Base-by-base conservation (phyloP, 805 yeast species). In the Ascoidea rubescens region DNA sequence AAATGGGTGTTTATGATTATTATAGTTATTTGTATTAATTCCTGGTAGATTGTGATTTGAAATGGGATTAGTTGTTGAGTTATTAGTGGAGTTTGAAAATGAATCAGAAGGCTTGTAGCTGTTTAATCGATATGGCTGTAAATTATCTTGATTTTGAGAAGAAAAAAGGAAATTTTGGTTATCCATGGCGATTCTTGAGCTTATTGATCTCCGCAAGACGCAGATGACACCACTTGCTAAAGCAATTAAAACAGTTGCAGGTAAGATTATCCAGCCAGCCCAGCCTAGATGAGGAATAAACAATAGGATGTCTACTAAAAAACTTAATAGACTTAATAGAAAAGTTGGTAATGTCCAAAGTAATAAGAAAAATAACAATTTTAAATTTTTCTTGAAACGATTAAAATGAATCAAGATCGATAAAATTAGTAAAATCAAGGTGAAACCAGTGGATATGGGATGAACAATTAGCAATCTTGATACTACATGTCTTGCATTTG, bases 181-280 rank as follows among this genome's bases (percentile, higher is more conserved):
- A 31, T 55, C 51, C 47, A 50, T 51, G 4, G 55, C 55, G 14
- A 55, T 31, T 45, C 53, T 49, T 16, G 52, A 50, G 4, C 55
- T 52, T 8, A 51, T 50, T 8, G 53, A 49, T 58, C 96, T 71
- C 60, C 90, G 78, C 71, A 84, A 73, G 51, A 86, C 73, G 63
- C 96, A 87, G 17, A 85, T 66, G 56, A 82, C 63, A 1, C 88
- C 74, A 1, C 87, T 80, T 32, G 79, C 72, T 1, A 82, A 56
- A 0, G 91, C 84, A 48, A 82, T 71, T 37, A 82, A 64, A 1
- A 84, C 75, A 0, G 93, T 78, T 1, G 91, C 77, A 0, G 79
- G 79, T 31, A 90, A 68, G 54, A 86, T 75, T 50, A 84, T 68
- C 97, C 97, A 91, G 31, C 96, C 96, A 48, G 83, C 76, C 81